These are phyloP conservation scores for Aquanectria penicillioides DNA, from an alignment of 2,329 filamentous ascomycete species.

Conservation along the genomic window DNA sequence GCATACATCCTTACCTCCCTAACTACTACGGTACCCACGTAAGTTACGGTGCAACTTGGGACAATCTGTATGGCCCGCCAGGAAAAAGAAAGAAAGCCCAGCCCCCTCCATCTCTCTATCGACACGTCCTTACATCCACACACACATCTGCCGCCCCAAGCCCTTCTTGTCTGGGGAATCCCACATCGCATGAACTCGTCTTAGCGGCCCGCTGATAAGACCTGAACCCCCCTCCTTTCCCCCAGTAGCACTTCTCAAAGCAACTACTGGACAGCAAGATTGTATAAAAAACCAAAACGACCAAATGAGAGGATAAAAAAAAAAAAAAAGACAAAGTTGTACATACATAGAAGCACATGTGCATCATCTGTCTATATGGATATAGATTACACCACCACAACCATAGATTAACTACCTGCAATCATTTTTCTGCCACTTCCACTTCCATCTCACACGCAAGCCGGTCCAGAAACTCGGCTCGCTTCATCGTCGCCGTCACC, in stretches of 20 bases:
- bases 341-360: no score
- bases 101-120: background rate
- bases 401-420: slow-evolving; percentile 8
- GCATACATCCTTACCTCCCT: no score
- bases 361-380: background rate
- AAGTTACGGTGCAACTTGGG: no score
- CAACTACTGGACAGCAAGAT: background rate
- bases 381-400: slow-evolving; percentile 2
- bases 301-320: no score
- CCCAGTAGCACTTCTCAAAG: no score
- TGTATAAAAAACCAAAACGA: no score
- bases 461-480: slow-evolving; percentile 36
- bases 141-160: background rate
- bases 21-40: no score
- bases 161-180: background rate
- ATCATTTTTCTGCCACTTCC: slow-evolving; percentile 34
- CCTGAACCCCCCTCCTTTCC: background rate
- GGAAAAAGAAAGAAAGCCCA: no score
- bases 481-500: slow-evolving; percentile 36
- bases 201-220: no score
- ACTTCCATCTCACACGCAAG: slow-evolving; percentile 40
- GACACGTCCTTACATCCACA: background rate
- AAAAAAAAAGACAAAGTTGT: no score
- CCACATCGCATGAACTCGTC: slow-evolving; percentile 10
- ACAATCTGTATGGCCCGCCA: no score